Evolutionary conservation across 202 grass and related monocot species (phyloP).

Genomic region (Schoenoplectus tabernaemontani): DNA sequence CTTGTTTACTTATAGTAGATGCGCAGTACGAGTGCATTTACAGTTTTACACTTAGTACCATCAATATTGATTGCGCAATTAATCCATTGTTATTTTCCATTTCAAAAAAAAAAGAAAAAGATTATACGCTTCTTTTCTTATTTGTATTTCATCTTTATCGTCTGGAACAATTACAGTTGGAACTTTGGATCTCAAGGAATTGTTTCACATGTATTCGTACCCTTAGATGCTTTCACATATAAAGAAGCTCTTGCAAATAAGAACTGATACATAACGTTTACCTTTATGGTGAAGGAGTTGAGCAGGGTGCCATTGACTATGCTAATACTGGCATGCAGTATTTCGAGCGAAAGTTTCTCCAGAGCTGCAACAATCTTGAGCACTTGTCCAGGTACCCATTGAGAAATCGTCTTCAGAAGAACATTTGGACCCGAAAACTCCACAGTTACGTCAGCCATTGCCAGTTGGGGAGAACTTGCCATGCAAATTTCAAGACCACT

Average conservation of each 20-base stretch:
- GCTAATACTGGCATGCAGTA: slow-evolving; percentile 61
- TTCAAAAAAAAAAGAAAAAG: background rate
- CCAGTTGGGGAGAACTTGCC: slow-evolving; percentile 2
- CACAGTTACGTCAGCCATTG: slow-evolving; percentile 48
- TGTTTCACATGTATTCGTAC: too few relatives aligned
- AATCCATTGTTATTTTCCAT: background rate
- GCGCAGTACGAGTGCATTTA: background rate
- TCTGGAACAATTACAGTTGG: background rate
- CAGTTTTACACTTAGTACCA: background rate
- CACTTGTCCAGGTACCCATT: slow-evolving; percentile 41
- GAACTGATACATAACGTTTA: slow-evolving; percentile 6
- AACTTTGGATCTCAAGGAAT: too few relatives aligned
- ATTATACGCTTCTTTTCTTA: background rate
- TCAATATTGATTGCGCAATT: background rate
- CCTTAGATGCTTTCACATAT: background rate
- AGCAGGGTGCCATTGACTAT: slow-evolving; percentile 52
- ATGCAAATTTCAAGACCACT: slow-evolving; percentile 14
- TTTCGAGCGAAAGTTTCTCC: slow-evolving; percentile 64
- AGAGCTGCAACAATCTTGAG: slow-evolving; percentile 60
- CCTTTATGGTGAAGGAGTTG: slow-evolving; percentile 88
- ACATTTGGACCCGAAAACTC: slow-evolving; percentile 68
- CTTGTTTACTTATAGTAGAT: background rate
- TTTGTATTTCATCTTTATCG: background rate
- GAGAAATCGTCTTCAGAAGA: slow-evolving; percentile 58
- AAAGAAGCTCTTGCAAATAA: background rate